Evolutionary conservation across 1,139 yeast species (phyloP).

Genomic region (Casaregolazyma suthepensis): DNA sequence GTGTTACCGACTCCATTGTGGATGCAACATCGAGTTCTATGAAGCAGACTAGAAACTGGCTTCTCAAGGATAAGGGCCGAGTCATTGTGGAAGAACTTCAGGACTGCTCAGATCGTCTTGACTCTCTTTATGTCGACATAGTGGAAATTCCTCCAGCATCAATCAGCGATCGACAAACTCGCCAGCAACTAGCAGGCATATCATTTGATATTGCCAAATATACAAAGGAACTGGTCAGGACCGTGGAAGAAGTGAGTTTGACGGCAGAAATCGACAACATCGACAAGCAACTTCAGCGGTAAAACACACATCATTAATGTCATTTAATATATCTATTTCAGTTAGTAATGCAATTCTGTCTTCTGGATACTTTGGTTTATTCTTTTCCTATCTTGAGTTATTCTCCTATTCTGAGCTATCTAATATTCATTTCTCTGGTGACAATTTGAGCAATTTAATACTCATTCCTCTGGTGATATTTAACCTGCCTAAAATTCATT

Average conservation of each 20-base stretch:
- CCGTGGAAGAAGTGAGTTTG: slow-evolving; percentile 89
- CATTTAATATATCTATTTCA: neutral
- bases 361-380: neutral
- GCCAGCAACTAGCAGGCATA: slow-evolving; percentile 90
- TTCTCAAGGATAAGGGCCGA: slow-evolving; percentile 81
- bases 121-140: slow-evolving; percentile 29
- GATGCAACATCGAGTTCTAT: slow-evolving; percentile 85
- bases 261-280: slow-evolving; percentile 60
- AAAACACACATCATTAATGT: neutral
- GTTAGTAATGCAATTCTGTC: neutral
- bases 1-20: slow-evolving; percentile 78
- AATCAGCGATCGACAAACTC: slow-evolving; percentile 82
- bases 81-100: slow-evolving; percentile 84
- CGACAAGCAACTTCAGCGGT: slow-evolving; percentile 20
- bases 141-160: slow-evolving; percentile 41
- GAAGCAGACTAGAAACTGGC: slow-evolving; percentile 72
- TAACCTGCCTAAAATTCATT: no score
- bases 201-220: slow-evolving; percentile 95
- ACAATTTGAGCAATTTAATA: slow-evolving; percentile 10
- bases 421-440: slow-evolving; percentile 23
- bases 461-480: slow-evolving; percentile 25
- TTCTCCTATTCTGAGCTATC: no score
- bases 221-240: slow-evolving; percentile 89
- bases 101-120: slow-evolving; percentile 75
- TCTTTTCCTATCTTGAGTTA: neutral